Base-by-base conservation (phyloP, 1,284 basidiomycete species). In the Ceratobasidium sp. region DNA sequence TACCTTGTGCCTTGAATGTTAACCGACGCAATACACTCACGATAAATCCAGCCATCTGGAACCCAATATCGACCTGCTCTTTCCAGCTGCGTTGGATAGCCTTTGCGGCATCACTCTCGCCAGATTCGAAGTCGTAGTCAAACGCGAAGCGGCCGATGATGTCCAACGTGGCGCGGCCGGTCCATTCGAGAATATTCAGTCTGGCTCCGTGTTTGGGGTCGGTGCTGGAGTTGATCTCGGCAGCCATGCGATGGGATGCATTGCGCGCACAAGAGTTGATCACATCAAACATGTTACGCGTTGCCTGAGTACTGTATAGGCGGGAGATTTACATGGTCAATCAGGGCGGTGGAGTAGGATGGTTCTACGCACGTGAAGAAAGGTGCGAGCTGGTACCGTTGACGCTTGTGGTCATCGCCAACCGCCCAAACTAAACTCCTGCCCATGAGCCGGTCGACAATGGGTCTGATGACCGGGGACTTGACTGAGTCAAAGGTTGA, bases 61-160 rank as follows among this genome's bases (percentile, higher is more conserved):
- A 75, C 21, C 78, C 78, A 35, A 76, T 74, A 16, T 73, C 72
- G 11, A 80, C 77, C 57, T 80, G 79, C n/a, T 76, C 44, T 1
- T 76, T 72, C 80, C 80, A 82, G 23, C 79, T 74, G 4, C 66
- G 63, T 44, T 63, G 57, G 59, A 83, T 82, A 5, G 74, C 76
- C n/a, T 77, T 76, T 0, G 81, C 80, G 41, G 81, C 81, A 18
- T 62, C 63, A 43, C 72, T 73, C 54, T 76, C 69, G 30, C 79
- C 80, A 23, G 73, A 77, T 59, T 74, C 76, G 71, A 83, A 82
- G 55, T 82, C 79, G 73, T 80, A 79, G 21, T 79, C 81, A 58
- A 83, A 82, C 0, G 77, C 82, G 32, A 77, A 74, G 28, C 77
- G 77, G 26, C 78, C 78, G 28, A 78, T 78, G 54, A 78, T 72